A percentile compares a stretch with the other conserved stretches of the same genome.
Evolutionary conservation across 1,139 yeast species (phyloP).

Genomic region (Suhomyces yuchorum): DNA sequence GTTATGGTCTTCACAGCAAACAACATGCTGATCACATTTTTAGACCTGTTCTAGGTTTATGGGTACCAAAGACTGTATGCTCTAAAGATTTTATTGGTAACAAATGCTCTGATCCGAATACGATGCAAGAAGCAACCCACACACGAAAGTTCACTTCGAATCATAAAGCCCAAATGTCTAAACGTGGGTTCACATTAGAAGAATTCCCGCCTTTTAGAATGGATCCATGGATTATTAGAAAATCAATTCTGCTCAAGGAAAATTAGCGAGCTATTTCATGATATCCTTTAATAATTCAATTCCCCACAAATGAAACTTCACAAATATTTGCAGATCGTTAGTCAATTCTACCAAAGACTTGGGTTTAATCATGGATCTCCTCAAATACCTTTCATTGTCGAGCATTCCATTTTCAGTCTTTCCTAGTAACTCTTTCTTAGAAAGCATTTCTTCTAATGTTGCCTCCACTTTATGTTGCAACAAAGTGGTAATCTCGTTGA

Average conservation of each 20-base stretch:
- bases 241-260: not conserved
- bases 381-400: constrained; percentile 56
- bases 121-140: constrained; percentile 22
- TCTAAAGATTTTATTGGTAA: constrained; percentile 24
- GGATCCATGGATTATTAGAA: constrained; percentile 17
- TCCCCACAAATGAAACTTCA: constrained; percentile 70
- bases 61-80: constrained; percentile 34
- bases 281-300: constrained; percentile 45
- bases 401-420: constrained; percentile 22
- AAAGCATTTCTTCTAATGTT: constrained; percentile 8
- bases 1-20: constrained; percentile 26
- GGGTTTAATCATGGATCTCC: constrained; percentile 56
- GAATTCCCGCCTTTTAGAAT: constrained; percentile 11
- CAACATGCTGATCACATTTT: constrained; percentile 31
- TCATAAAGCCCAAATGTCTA: constrained; percentile 13
- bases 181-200: not conserved
- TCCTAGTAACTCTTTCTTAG: constrained; percentile 6
- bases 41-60: constrained; percentile 32
- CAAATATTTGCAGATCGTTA: constrained; percentile 59
- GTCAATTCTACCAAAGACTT: constrained; percentile 61
- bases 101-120: constrained; percentile 23
- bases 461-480: constrained; percentile 47
- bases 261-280: constrained; percentile 3
- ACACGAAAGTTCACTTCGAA: constrained; percentile 18
- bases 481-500: constrained; percentile 52